A percentile compares a stretch with the other conserved stretches of the same genome.
These are phyloP conservation scores for Kockiozyma suomiensis DNA, from an alignment of 805 yeast species.

Conservation along the genomic window DNA sequence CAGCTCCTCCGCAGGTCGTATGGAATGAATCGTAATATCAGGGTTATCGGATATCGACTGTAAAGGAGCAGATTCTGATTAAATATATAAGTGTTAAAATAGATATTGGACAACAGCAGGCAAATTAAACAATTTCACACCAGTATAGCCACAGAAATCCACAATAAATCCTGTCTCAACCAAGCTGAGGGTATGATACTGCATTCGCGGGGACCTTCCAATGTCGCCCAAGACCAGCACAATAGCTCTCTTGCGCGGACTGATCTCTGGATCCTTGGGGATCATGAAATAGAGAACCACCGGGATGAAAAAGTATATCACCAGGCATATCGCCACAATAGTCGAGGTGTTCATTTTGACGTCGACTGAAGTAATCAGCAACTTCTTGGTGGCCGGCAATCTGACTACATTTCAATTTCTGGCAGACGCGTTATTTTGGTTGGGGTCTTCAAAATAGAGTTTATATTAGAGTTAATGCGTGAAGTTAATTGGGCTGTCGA, in stretches of 20 bases:
- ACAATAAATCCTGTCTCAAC: constrained; percentile 70
- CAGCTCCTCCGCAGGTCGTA: constrained; percentile 38
- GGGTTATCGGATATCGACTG: constrained; percentile 36
- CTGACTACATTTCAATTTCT: not conserved
- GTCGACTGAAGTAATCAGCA: too few relatives aligned
- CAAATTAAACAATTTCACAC: constrained; percentile 24
- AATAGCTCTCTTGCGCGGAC: constrained; percentile 54
- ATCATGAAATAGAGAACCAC: constrained; percentile 25
- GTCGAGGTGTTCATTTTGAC: not conserved
- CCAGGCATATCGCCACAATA: constrained; percentile 19
- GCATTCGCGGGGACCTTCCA: constrained; percentile 94
- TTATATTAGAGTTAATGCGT: too few relatives aligned
- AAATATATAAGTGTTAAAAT: not conserved
- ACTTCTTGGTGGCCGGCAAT: too few relatives aligned
- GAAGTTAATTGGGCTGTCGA: too few relatives aligned
- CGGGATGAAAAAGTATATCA: constrained; percentile 29
- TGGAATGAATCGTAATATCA: constrained; percentile 39
- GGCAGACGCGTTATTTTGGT: not conserved
- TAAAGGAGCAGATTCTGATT: constrained; percentile 31
- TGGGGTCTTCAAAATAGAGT: not conserved
- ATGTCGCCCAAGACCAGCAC: constrained; percentile 89
- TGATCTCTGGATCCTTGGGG: constrained; percentile 29
- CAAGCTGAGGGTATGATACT: constrained; percentile 82
- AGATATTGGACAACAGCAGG: not conserved
- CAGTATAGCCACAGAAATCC: constrained; percentile 76